phyloP scores from a whole-genome alignment of 2,329 filamentous ascomycete species.

The Colletotrichum karsti region DNA sequence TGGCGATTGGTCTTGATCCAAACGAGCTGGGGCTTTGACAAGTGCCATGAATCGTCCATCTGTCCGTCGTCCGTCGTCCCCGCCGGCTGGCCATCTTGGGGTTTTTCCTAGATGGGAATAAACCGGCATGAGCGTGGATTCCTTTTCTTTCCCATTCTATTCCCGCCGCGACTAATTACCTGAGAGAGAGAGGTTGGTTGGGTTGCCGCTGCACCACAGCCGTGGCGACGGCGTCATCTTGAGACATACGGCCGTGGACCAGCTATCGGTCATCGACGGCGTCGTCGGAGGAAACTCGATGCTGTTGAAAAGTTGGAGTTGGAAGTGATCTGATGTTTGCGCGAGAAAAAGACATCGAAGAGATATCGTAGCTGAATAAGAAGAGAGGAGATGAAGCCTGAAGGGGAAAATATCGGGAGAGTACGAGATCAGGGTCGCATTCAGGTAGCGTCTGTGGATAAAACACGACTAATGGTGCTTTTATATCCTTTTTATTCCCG shows the following conservation, averaged over 20 bases:
- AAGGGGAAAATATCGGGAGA: too few relatives aligned
- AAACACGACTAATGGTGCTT: too few relatives aligned
- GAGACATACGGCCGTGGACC: background rate
- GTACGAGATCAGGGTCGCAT: too few relatives aligned
- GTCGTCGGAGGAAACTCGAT: background rate
- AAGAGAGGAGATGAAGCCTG: too few relatives aligned
- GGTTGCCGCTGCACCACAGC: background rate
- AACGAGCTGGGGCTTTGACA: background rate
- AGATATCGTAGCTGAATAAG: too few relatives aligned
- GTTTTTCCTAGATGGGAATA: background rate
- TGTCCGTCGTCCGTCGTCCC: background rate
- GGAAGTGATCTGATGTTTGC: background rate
- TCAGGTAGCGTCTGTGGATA: too few relatives aligned
- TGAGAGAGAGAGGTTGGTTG: background rate
- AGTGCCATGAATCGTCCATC: constrained; percentile 1
- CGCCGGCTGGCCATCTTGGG: background rate
- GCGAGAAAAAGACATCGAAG: background rate
- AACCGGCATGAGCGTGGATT: background rate
- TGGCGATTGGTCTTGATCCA: background rate
- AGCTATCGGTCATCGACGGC: background rate
- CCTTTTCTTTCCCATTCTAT: background rate
- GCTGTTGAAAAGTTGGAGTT: background rate
- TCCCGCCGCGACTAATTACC: background rate
- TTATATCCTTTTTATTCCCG: too few relatives aligned
- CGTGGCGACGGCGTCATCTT: background rate